Conservation (phyloP, 371 early-diverging fungal genomes). For the Mucor ambiguus region DNA sequence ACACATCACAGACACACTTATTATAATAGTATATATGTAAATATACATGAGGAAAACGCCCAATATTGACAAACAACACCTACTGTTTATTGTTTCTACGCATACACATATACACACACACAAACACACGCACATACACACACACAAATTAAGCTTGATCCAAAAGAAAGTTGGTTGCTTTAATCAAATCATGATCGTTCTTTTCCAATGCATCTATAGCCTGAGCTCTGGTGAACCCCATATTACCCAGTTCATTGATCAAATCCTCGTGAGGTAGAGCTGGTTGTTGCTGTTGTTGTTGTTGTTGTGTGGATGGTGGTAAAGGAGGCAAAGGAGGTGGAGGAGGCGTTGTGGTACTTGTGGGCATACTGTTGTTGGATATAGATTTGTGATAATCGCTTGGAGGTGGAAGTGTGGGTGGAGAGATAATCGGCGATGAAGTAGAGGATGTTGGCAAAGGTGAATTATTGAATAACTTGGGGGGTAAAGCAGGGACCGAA, state of each 20-base stretch:
- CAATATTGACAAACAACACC: neutral
- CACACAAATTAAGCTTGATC: slow-evolving; percentile 48
- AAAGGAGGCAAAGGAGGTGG: slow-evolving; percentile 16
- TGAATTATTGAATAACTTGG: slow-evolving; percentile 23
- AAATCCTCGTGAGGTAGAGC: slow-evolving; percentile 16
- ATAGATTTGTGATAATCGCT: slow-evolving; percentile 14
- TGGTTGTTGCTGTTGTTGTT: neutral
- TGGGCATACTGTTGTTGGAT: neutral
- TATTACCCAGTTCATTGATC: slow-evolving; percentile 63
- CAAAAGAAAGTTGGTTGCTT: slow-evolving; percentile 81
- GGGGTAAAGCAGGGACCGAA: slow-evolving; percentile 26
- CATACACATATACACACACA: neutral
- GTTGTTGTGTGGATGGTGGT: slow-evolving; percentile 4
- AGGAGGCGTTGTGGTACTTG: slow-evolving; percentile 18
- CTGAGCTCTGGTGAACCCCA: slow-evolving; percentile 82
- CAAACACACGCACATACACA: too few species aligned
- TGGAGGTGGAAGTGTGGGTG: slow-evolving; percentile 13
- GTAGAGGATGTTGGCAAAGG: slow-evolving; percentile 17
- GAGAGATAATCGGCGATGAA: slow-evolving; percentile 20
- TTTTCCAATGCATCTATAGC: slow-evolving; percentile 79
- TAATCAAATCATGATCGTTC: slow-evolving; percentile 76
- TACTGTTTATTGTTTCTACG: neutral
- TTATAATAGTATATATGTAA: neutral
- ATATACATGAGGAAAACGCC: neutral
- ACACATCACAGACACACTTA: neutral